Conservation (phyloP, 2,329 filamentous ascomycete species). For the Coleophoma eucalyptorum region DNA sequence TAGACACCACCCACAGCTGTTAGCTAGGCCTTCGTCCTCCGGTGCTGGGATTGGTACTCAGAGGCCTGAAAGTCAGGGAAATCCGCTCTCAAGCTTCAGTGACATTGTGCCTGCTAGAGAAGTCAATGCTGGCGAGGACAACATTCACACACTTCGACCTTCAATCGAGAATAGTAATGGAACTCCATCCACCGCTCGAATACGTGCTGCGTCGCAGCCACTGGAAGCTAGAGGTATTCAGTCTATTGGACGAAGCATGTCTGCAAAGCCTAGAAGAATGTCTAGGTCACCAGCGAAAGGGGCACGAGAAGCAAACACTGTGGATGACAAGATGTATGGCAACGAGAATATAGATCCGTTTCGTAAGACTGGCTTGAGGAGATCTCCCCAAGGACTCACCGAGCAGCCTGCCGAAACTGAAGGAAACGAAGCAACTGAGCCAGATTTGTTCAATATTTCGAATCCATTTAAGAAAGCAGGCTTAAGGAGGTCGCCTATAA, state of each 20-base stretch:
- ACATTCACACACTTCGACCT: slow-evolving; percentile 4
- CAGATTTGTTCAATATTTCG: neutral
- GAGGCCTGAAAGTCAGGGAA: slow-evolving; percentile 17
- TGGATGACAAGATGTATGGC: slow-evolving; percentile 1
- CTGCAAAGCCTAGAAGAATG: slow-evolving; percentile 22
- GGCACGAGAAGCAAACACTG: slow-evolving; percentile 1
- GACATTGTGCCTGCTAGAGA: slow-evolving; percentile 24
- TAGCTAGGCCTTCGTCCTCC: slow-evolving; percentile 35
- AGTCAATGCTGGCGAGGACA: slow-evolving; percentile 3
- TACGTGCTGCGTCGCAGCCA: neutral
- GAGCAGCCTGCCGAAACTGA: neutral
- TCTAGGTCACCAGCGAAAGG: slow-evolving; percentile 21
- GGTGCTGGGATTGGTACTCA: slow-evolving; percentile 29
- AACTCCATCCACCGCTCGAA: too few relatives aligned
- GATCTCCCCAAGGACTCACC: slow-evolving; percentile 1
- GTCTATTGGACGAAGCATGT: slow-evolving; percentile 14
- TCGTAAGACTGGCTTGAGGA: slow-evolving; percentile 13
- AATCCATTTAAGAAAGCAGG: slow-evolving; percentile 9
- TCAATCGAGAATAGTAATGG: slow-evolving; percentile 12
- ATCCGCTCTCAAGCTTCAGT: slow-evolving; percentile 31
- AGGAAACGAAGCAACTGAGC: neutral
- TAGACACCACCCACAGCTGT: slow-evolving; percentile 55
- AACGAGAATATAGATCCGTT: slow-evolving; percentile 21
- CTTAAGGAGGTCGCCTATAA: slow-evolving; percentile 19
- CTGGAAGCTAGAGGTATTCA: slow-evolving; percentile 5